Percentiles rank a stretch among this genome's conserved stretches.
Conservation (phyloP, 108 stramenopile species). For the Asterionellopsis glacialis region DNA sequence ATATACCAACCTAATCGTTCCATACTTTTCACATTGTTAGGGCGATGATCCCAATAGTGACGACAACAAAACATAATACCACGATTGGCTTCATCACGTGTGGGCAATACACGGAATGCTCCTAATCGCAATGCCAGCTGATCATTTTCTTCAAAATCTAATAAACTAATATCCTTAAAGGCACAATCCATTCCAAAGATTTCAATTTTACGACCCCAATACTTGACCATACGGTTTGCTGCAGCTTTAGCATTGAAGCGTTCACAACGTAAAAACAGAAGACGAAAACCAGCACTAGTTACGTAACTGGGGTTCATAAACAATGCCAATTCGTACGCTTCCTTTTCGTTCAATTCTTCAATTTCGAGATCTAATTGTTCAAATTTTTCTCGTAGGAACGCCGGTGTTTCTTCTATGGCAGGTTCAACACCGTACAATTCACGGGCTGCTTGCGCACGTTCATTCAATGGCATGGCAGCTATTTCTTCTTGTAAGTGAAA, state of each 20-base stretch:
- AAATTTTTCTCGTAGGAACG: constrained; percentile 6
- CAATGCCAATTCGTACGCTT: constrained; percentile 8
- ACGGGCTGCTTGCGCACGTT: constrained; percentile 13
- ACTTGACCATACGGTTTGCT: constrained; percentile 18
- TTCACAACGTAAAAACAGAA: constrained; percentile 35
- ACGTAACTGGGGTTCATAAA: constrained; percentile 17
- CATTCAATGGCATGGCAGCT: constrained; percentile 18
- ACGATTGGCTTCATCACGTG: too few species aligned
- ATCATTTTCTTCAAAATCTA: constrained; percentile 21
- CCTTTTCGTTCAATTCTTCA: constrained; percentile 4
- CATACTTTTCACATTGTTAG: too few species aligned
- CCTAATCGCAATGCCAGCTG: not conserved
- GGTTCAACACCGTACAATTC: constrained; percentile 23
- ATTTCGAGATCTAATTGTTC: constrained; percentile 13
- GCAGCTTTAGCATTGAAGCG: constrained; percentile 23
- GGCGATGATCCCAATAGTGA: too few species aligned
- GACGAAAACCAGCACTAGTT: constrained; percentile 14
- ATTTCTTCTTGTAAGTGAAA: constrained; percentile 8
- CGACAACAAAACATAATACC: too few species aligned
- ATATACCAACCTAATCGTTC: too few species aligned
- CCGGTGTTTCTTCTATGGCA: constrained; percentile 9
- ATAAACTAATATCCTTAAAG: constrained; percentile 9
- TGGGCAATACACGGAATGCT: too few species aligned
- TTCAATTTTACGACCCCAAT: constrained; percentile 27
- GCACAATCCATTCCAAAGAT: constrained; percentile 20